These are phyloP conservation scores for Pulveroboletus frians DNA, from an alignment of 768 basidiomycete genomes.

Conservation along the genomic window DNA sequence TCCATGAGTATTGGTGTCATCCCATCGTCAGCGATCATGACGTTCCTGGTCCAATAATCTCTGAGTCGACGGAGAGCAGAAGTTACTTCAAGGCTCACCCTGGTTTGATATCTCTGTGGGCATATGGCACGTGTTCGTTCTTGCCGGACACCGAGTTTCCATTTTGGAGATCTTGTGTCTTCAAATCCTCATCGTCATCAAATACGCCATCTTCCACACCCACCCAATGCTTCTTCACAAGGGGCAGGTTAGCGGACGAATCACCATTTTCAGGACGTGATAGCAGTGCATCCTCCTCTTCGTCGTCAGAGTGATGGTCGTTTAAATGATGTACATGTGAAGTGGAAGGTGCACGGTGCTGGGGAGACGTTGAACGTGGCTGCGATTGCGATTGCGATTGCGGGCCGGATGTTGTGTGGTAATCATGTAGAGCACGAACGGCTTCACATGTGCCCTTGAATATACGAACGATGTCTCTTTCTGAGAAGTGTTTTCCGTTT, in stretches of 20 bases:
- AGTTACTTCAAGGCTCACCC: constrained; percentile 50
- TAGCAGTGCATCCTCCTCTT: constrained; percentile 65
- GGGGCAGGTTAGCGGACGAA: constrained; percentile 46
- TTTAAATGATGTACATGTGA: constrained; percentile 15
- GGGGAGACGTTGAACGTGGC: constrained; percentile 20
- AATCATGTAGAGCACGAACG: constrained; percentile 90
- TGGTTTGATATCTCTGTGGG: constrained; percentile 95
- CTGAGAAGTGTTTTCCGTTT: constrained; percentile 77
- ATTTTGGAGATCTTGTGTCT: constrained; percentile 37
- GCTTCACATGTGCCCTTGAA: constrained; percentile 96
- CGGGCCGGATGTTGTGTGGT: constrained; percentile 46
- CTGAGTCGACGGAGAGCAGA: constrained; percentile 2
- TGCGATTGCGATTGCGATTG: constrained; percentile 16
- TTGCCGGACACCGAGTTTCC: constrained; percentile 34
- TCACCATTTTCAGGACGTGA: constrained; percentile 65
- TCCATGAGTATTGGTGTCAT: constrained; percentile 90
- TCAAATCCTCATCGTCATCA: constrained; percentile 66
- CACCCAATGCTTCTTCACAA: constrained; percentile 49
- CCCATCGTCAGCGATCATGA: constrained; percentile 95
- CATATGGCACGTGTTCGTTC: constrained; percentile 75
- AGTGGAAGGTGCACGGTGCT: constrained; percentile 16
- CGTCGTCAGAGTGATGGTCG: constrained; percentile 41
- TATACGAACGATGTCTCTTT: constrained; percentile 80
- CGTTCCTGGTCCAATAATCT: constrained; percentile 52
- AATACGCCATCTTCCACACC: constrained; percentile 62